Percentiles rank a stretch among this genome's conserved stretches.
These are phyloP conservation scores for Theileria annulata DNA, from an alignment of 169 alveolate genomes.

Conservation along the genomic window DNA sequence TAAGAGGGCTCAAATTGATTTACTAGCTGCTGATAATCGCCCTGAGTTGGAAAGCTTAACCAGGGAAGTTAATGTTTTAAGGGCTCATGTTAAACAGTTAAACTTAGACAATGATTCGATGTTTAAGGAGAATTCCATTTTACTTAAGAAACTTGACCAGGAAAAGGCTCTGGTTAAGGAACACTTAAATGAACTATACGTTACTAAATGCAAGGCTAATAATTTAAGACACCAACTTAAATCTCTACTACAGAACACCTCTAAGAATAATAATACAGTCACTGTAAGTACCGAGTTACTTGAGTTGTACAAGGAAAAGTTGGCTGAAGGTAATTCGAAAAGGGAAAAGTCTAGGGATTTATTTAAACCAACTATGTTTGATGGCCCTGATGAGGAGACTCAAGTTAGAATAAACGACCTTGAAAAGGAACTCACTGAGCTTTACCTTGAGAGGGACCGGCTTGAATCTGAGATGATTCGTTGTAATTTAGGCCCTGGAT, in stretches of 20 bases:
- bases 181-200: slow-evolving; percentile 48
- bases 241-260: not conserved
- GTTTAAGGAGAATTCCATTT: slow-evolving; percentile 44
- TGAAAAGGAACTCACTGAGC: slow-evolving; percentile 53
- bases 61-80: slow-evolving; percentile 37
- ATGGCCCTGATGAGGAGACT: slow-evolving; percentile 56
- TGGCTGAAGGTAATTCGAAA: not conserved
- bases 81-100: slow-evolving; percentile 31
- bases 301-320: not conserved
- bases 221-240: not conserved
- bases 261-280: not conserved
- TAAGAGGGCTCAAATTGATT: slow-evolving; percentile 45
- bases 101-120: slow-evolving; percentile 37
- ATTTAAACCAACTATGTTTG: slow-evolving; percentile 66
- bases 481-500: slow-evolving; percentile 53
- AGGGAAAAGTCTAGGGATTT: slow-evolving; percentile 28
- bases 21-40: slow-evolving; percentile 49
- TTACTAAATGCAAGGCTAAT: slow-evolving; percentile 39
- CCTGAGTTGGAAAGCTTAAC: slow-evolving; percentile 24
- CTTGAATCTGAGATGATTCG: slow-evolving; percentile 66
- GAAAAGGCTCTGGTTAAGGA: slow-evolving; percentile 31
- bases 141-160: slow-evolving; percentile 34
- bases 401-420: slow-evolving; percentile 54
- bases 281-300: not conserved
- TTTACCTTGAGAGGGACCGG: slow-evolving; percentile 61